phyloP scores from a whole-genome alignment of 371 early-diverging fungal species.

The Mucor indicus region DNA sequence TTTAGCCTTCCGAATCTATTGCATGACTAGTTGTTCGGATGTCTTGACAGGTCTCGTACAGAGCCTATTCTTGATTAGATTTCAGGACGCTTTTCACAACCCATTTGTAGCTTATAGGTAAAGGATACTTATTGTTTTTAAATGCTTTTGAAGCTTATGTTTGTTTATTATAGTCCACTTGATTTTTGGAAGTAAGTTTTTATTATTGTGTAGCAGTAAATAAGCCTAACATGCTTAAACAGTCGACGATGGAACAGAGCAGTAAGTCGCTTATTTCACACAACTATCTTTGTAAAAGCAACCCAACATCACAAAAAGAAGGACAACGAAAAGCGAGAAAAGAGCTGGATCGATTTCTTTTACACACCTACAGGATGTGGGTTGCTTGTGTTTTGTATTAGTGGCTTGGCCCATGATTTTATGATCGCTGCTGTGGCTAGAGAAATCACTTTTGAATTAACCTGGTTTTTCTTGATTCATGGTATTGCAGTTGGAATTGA shows the following conservation, averaged over 20 bases:
- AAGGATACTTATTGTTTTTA: not conserved
- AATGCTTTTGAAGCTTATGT: not conserved
- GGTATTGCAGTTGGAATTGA: conserved; percentile 12
- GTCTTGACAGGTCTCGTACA: conserved; percentile 25
- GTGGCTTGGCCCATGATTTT: conserved; percentile 17
- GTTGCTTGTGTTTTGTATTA: conserved; percentile 4
- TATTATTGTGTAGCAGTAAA: too few species aligned
- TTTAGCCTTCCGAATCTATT: conserved; percentile 13
- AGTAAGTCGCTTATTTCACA: conserved; percentile 8
- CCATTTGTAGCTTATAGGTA: conserved; percentile 18
- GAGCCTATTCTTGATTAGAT: not conserved
- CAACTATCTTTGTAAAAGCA: conserved; percentile 5
- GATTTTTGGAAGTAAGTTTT: conserved; percentile 21
- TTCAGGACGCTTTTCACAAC: conserved; percentile 17
- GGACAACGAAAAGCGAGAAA: not conserved
- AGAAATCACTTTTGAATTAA: conserved; percentile 14
- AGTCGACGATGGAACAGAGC: conserved; percentile 19
- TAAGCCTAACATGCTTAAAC: not conserved
- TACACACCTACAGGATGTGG: conserved; percentile 1
- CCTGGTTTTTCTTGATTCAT: conserved; percentile 15
- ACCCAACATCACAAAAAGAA: not conserved
- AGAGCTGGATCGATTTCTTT: not conserved
- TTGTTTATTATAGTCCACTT: conserved; percentile 7
- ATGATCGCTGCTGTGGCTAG: conserved; percentile 16
- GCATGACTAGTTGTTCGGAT: conserved; percentile 13